phyloP scores from a whole-genome alignment of 495 filamentous ascomycete species.

The Extremus antarcticus region DNA sequence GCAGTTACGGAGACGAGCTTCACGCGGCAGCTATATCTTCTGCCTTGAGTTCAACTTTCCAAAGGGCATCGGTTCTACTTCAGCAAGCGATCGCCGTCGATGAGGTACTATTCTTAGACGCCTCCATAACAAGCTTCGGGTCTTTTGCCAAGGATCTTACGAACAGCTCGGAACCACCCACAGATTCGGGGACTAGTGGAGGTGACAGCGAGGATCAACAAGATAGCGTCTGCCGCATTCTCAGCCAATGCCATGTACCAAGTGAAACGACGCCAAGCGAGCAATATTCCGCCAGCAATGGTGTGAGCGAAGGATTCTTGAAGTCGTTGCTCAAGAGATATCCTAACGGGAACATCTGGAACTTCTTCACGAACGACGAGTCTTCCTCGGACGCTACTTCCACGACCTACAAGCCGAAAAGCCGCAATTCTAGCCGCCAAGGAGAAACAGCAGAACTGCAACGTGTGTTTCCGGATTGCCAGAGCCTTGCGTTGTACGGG shows the following conservation, averaged over 20 bases:
- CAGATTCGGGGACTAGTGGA: background rate
- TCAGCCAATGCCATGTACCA: background rate
- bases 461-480: slow-evolving; percentile 12
- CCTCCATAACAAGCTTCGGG: slow-evolving; percentile 1
- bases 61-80: slow-evolving; percentile 8
- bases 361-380: background rate
- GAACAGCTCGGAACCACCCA: background rate
- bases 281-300: background rate
- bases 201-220: slow-evolving; percentile 2
- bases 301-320: background rate
- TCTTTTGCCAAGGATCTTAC: slow-evolving; percentile 3
- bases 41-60: slow-evolving; percentile 3
- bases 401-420: background rate
- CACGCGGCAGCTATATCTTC: slow-evolving; percentile 1
- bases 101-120: slow-evolving; percentile 11
- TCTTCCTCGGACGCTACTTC: background rate
- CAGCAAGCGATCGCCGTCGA: slow-evolving; percentile 8
- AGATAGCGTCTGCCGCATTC: background rate
- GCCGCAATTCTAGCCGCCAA: background rate
- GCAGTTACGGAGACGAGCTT: slow-evolving; percentile 4
- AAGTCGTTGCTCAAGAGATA: background rate
- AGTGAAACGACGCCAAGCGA: background rate
- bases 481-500: slow-evolving; percentile 6
- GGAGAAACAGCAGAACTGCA: background rate
- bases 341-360: background rate